Evolutionary conservation across 208 protist genomes (phyloP), one percentile per base, ranked within the genome.

Genomic region (Leishmania aethiopica): DNA sequence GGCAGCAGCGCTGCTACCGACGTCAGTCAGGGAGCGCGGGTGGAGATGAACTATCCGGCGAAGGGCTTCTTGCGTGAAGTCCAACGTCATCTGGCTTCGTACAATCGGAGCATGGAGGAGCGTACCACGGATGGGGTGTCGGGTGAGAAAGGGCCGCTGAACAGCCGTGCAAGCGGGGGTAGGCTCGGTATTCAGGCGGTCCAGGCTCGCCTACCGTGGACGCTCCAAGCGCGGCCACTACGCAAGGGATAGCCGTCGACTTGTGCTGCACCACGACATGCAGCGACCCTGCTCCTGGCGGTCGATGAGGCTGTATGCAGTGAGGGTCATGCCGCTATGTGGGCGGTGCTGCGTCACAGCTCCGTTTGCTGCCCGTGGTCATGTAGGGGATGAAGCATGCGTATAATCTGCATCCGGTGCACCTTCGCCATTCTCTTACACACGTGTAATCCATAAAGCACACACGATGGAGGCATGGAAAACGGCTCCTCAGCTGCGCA

Each of bases 201-300:
- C 8, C 83, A 90, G 45, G 90, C 93, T 70, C 86, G 88, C 2
- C 69, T 93, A 55, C 93, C 93, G 59, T 96, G 93, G 93, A 92
- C 90, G 25, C 76, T 89, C 45, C 89, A 94, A 78, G 73, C 64
- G 11, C 74, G 40, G 28, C 81, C 75, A 37, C 62, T 85, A 55
- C 81, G 81, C 40, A 84, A 77, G 37, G 40, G 47, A 60, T 78
- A 75, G 42, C 70, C 28, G 57, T 22, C 74, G 11, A 60, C 49
- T 37, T 42, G 32, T 51, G 28, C 69, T 51, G 15, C 42, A 25
- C 22, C 69, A 49, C 69, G 40, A 51, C 42, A 73, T 49, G 37
- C 22, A 73, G 40, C 25, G 42, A 49, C 69, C 45, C 42, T 49
- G 19, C 69, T 19, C 69, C 15, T 73, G 69, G 74, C 6, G 40